Evolutionary conservation across 1,284 basidiomycete species (phyloP), one percentile per base, ranked within the genome.

Genomic region (Acaromyces ingoldii): DNA sequence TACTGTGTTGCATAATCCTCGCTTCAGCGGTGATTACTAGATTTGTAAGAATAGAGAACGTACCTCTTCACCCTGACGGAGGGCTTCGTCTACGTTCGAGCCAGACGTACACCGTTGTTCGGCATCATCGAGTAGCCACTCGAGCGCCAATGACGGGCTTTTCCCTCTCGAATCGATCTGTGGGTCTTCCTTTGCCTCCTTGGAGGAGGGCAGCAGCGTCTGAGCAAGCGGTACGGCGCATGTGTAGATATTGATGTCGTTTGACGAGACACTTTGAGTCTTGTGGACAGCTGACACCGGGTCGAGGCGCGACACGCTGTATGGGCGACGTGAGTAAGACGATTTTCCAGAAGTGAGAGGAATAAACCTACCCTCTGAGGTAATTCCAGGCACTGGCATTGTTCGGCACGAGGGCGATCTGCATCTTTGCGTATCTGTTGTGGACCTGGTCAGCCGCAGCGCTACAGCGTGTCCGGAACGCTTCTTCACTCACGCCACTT

Each of bases 401-500:
- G 53, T 73, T 66, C 13, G 69, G 70, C 2, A 50, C 51, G 11
- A 43, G 29, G 1, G 51, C 22, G n/a, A 74, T 53, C 9, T 42
- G 50, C 0, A 49, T 33, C 33, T 60, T 58, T 0, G 62, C 47
- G 34, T 58, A 72, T 2, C 56, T 59, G n/a, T 53, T 57, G 38
- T 66, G 58, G 33, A 26, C 48, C 22, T 39, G 21, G 36, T 58
- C 47, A 24, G 10, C 44, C 21, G 44, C 49, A 19, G n/a, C n/a
- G n/a, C n/a, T 25, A 19, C 4, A 57, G 78, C 59, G 80, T 85
- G 22, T 82, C 42, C 34, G 37, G 49, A 52, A 41, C 51, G 50
- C 34, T 55, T 38, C 36, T 77, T 6, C 13, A 29, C n/a, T 74
- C 74, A 91, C 87, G 79, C 79, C 43, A 90, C 71, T 76, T 92